Evolutionary conservation across 257 asterid genomes (phyloP).

Genomic region (Scutellaria galericulata): DNA sequence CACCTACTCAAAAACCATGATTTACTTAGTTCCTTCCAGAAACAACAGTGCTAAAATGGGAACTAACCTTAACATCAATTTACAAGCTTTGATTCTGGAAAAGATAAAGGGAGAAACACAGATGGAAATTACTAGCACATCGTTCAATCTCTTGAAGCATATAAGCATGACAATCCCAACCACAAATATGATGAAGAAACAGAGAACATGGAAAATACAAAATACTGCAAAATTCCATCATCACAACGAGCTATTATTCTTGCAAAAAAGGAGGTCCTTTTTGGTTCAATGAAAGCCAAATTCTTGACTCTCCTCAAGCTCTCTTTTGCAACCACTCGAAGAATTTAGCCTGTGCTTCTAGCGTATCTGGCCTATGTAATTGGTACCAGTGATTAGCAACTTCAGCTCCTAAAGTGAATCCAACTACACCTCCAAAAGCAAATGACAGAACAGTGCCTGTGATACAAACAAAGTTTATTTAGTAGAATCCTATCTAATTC

Average conservation of each 20-base stretch:
- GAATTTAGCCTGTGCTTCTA: conserved; percentile 81
- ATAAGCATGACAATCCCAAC: neutral
- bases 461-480: conserved; percentile 24
- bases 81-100: too few relatives aligned
- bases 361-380: conserved; percentile 68
- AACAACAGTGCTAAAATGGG: too few relatives aligned
- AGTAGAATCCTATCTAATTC: neutral
- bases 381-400: conserved; percentile 78
- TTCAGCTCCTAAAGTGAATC: conserved; percentile 82
- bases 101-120: too few relatives aligned
- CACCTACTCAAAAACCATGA: too few relatives aligned
- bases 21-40: too few relatives aligned
- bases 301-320: conserved; percentile 42
- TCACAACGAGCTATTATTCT: conserved; percentile 28
- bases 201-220: neutral
- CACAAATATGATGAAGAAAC: neutral
- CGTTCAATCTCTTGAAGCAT: too few relatives aligned
- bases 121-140: too few relatives aligned
- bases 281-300: neutral
- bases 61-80: too few relatives aligned
- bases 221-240: conserved; percentile 9
- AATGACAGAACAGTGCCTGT: conserved; percentile 76
- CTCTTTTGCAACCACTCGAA: conserved; percentile 88
- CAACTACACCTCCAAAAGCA: conserved; percentile 76
- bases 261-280: conserved; percentile 13